phyloP scores from a whole-genome alignment of 169 alveolate genomes.

The Hepatocystis sp. region DNA sequence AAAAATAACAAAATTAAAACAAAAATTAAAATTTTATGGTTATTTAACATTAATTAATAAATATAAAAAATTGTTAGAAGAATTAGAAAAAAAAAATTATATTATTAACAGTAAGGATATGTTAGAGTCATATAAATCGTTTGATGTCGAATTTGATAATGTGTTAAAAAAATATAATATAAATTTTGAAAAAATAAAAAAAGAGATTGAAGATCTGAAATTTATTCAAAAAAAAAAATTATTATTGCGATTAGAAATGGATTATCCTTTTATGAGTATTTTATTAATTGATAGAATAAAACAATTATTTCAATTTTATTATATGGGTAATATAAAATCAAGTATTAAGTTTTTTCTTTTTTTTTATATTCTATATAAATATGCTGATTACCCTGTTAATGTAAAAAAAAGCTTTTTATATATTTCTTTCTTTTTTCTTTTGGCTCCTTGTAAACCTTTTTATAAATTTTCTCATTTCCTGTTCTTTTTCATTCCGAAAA shows the following conservation, averaged over 20 bases:
- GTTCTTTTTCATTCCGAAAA: constrained; percentile 43
- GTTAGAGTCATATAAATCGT: constrained; percentile 21
- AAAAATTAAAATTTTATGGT: constrained; percentile 20
- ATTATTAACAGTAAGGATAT: constrained; percentile 18
- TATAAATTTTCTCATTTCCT: constrained; percentile 30
- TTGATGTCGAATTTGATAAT: constrained; percentile 20
- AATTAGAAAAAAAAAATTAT: constrained; percentile 28
- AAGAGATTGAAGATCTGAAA: constrained; percentile 34
- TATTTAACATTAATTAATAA: constrained; percentile 42
- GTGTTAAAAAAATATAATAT: constrained; percentile 35
- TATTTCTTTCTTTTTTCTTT: constrained; percentile 15
- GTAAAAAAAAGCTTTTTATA: constrained; percentile 30
- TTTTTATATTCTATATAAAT: constrained; percentile 52
- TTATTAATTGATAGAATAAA: constrained; percentile 14
- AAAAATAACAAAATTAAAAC: constrained; percentile 17
- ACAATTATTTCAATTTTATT: constrained; percentile 32
- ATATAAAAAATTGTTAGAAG: constrained; percentile 31
- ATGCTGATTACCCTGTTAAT: constrained; percentile 39
- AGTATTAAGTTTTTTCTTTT: constrained; percentile 45
- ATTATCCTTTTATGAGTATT: constrained; percentile 66
- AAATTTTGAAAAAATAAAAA: constrained; percentile 40
- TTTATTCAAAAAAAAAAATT: constrained; percentile 27
- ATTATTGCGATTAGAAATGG: constrained; percentile 31
- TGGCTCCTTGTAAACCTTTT: constrained; percentile 53
- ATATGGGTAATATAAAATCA: constrained; percentile 48